Percentiles rank a stretch among this genome's conserved stretches.
Conservation (phyloP, 2,329 filamentous ascomycete species). For the Phyllosticta capitalensis region DNA sequence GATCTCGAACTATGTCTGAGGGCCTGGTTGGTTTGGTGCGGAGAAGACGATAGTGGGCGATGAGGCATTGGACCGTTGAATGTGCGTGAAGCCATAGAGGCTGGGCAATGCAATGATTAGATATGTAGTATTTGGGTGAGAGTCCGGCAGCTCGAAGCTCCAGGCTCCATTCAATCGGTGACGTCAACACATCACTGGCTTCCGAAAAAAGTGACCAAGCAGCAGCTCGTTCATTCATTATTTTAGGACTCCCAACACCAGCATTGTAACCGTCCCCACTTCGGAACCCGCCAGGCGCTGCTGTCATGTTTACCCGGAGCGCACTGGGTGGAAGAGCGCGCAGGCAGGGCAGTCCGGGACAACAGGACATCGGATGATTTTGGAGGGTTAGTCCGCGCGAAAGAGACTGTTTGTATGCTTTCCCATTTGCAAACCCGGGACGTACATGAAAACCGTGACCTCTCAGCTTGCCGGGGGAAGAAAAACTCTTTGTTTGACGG, state of each 20-base stretch:
- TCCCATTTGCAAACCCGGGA: constrained; percentile 28
- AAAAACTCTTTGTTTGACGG: constrained; percentile 14
- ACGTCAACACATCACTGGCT: neutral
- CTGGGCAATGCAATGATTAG: too few species aligned
- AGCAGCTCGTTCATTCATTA: neutral
- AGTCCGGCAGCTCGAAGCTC: too few species aligned
- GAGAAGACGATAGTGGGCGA: neutral
- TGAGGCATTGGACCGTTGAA: too few species aligned
- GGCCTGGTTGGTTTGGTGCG: neutral
- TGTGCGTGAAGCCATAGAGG: too few species aligned
- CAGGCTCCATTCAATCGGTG: neutral
- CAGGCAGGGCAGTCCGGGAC: neutral
- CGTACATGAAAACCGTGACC: constrained; percentile 34
- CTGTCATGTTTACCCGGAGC: neutral
- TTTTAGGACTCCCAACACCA: neutral
- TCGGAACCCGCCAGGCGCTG: neutral
- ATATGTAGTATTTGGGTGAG: too few species aligned
- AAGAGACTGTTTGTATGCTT: neutral
- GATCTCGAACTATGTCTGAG: neutral
- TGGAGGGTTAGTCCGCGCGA: neutral
- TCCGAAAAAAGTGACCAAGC: neutral
- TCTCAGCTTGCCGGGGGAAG: constrained; percentile 29
- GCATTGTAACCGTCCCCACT: neutral
- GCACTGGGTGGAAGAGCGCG: too few species aligned
- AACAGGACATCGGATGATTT: neutral